Conservation (phyloP, 1,284 basidiomycete species). For the Apiotrichum veenhuisii region DNA sequence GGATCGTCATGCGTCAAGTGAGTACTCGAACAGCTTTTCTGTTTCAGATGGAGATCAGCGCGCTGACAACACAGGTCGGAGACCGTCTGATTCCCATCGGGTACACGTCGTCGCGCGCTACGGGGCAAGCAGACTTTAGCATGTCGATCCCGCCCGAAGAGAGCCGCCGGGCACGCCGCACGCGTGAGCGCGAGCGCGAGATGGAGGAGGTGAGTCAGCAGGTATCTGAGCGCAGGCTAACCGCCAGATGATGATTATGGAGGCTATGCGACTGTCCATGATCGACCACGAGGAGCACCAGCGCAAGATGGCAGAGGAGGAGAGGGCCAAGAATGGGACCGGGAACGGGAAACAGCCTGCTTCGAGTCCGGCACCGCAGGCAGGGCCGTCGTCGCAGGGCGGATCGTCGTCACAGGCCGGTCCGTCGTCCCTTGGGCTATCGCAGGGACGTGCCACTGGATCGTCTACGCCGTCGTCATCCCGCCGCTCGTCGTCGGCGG, state of each 20-base stretch:
- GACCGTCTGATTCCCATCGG: slow-evolving; percentile 95
- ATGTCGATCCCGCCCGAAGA: slow-evolving; percentile 32
- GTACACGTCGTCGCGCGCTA: slow-evolving; percentile 60
- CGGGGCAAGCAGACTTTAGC: slow-evolving; percentile 46
- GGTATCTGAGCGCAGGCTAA: neutral
- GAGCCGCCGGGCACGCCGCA: slow-evolving; percentile 13
- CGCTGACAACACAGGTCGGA: slow-evolving; percentile 60
- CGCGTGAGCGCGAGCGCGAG: slow-evolving; percentile 60
- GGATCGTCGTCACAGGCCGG: neutral
- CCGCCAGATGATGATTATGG: slow-evolving; percentile 89
- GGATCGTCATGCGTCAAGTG: slow-evolving; percentile 92
- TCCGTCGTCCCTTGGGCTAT: neutral
- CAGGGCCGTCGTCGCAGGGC: neutral
- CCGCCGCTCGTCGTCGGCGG: slow-evolving; percentile 16
- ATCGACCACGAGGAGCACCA: slow-evolving; percentile 71
- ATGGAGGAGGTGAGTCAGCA: slow-evolving; percentile 70
- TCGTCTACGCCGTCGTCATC: slow-evolving; percentile 12
- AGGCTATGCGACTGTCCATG: slow-evolving; percentile 93
- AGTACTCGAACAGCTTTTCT: slow-evolving; percentile 1
- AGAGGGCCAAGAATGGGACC: slow-evolving; percentile 1
- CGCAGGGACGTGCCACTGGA: neutral
- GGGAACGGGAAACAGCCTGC: neutral
- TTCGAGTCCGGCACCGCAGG: neutral
- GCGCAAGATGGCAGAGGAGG: slow-evolving; percentile 34
- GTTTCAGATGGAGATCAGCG: neutral